phyloP scores from a whole-genome alignment of 768 basidiomycete species.

The Omphalotus guepiniiformis region DNA sequence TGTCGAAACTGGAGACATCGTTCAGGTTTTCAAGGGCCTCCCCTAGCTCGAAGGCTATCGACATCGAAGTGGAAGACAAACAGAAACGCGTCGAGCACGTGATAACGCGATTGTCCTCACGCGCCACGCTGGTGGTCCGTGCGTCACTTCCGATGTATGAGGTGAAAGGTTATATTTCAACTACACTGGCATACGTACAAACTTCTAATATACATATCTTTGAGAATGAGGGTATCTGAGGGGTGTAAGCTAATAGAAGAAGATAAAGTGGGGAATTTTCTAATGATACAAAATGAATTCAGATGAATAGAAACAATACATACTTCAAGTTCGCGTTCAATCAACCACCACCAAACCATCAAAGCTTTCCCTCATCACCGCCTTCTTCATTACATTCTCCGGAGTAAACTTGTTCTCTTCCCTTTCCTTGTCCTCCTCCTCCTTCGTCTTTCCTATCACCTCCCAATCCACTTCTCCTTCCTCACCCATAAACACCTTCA shows the following conservation, averaged over 20 bases:
- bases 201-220: too few species aligned
- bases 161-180: too few species aligned
- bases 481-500: slow-evolving; percentile 71
- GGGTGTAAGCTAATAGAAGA: too few species aligned
- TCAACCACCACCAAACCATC: slow-evolving; percentile 57
- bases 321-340: too few species aligned
- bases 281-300: too few species aligned
- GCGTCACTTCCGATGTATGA: too few species aligned
- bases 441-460: slow-evolving; percentile 18
- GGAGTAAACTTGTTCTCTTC: slow-evolving; percentile 39
- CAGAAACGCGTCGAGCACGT: slow-evolving; percentile 1
- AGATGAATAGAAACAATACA: too few species aligned
- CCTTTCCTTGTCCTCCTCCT: slow-evolving; percentile 19
- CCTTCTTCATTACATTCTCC: slow-evolving; percentile 42
- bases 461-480: slow-evolving; percentile 26
- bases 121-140: too few species aligned
- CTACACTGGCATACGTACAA: too few species aligned
- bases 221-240: too few species aligned
- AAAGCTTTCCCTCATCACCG: slow-evolving; percentile 44
- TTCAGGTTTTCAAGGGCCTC: slow-evolving; percentile 66
- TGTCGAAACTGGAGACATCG: slow-evolving; percentile 57
- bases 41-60: slow-evolving; percentile 63
- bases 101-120: too few species aligned
- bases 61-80: background rate
- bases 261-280: too few species aligned